Base-by-base conservation (phyloP, 768 basidiomycete genomes). In the Termitomyces sp. region DNA sequence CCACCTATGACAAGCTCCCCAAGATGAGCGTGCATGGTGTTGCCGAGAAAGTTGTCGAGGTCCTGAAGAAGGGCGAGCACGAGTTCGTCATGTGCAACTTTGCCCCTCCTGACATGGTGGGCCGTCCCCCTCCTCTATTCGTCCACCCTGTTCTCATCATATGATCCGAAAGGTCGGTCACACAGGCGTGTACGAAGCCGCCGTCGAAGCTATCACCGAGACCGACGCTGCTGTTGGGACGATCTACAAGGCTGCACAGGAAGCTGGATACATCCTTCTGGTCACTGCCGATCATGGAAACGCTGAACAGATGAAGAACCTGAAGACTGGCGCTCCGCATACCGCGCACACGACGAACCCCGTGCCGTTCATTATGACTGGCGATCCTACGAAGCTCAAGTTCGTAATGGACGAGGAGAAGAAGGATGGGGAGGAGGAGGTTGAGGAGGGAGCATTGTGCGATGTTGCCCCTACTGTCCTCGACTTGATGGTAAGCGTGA, bases 41-140 rank as follows among this genome's bases (percentile, higher is more conserved):
- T 17, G 95, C 93, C 0, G 90, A 94, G 65, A 92, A 92, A 71
- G 94, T 97, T n/a, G 90, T 91, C 1, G 87, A 92, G 71, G 80
- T 94, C 8, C 81, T 98, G 61, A 81, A 80, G 66, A 75, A 76
- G 63, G 73, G 78, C 54, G 78, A 85, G 45, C 81, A 91, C 66
- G 90, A 95, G 43, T 97, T 97, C 66, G 83, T 97, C 57, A 97
- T 97, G 94, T 96, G 93, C 77, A 97, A 96, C 75, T 97, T 96
- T 71, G 95, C 95, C 4, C 95, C 95, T 35, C 95, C 95, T 4
- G 95, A 98, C 67, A 96, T 97, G 95, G 95, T 88, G 47, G 38
- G 73, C 68, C 42, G 49, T 43, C 16, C 29, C 37, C 41, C 47
- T 51, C 53, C 32, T 19, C 32, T 35, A 35, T 25, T 23, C 5